Percentiles rank a stretch among this genome's conserved stretches.
Conservation (phyloP, 177 flowering plant species). For the Viscum album region DNA sequence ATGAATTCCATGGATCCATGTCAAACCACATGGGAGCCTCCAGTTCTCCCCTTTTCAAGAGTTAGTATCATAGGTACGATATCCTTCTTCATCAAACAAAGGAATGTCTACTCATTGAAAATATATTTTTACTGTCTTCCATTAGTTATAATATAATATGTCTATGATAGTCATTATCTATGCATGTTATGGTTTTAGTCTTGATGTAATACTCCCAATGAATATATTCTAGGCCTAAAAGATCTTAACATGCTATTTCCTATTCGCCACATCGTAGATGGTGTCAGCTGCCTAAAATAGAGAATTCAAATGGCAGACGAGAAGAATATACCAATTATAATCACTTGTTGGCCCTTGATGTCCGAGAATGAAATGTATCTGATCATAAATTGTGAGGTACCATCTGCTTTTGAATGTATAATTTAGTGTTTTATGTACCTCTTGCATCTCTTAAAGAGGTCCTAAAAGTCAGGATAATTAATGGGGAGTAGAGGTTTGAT, state of each 20-base stretch:
- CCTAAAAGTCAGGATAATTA: slow-evolving; percentile 75
- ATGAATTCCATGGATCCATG: no score
- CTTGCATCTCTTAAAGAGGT: slow-evolving; percentile 89
- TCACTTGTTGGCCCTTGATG: slow-evolving; percentile 98
- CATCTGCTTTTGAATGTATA: slow-evolving; percentile 71
- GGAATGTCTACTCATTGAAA: no score
- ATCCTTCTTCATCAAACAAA: no score
- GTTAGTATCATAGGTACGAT: no score
- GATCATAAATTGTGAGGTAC: slow-evolving; percentile 88
- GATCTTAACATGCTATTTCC: slow-evolving; percentile 91
- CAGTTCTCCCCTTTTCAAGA: no score
- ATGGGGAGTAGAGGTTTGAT: slow-evolving; percentile 98
- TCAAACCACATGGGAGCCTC: no score
- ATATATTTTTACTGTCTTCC: no score
- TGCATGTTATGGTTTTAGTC: no score
- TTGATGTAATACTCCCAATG: no score
- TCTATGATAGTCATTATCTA: no score
- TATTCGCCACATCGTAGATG: slow-evolving; percentile 62
- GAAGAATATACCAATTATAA: slow-evolving; percentile 78
- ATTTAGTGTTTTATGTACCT: slow-evolving; percentile 82
- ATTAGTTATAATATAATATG: no score
- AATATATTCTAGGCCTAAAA: slow-evolving; percentile 76
- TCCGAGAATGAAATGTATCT: slow-evolving; percentile 92
- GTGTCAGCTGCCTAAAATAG: slow-evolving; percentile 85
- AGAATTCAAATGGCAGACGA: slow-evolving; percentile 89